Base-by-base conservation (phyloP, 805 yeast species). In the Myxozyma monticola region DNA sequence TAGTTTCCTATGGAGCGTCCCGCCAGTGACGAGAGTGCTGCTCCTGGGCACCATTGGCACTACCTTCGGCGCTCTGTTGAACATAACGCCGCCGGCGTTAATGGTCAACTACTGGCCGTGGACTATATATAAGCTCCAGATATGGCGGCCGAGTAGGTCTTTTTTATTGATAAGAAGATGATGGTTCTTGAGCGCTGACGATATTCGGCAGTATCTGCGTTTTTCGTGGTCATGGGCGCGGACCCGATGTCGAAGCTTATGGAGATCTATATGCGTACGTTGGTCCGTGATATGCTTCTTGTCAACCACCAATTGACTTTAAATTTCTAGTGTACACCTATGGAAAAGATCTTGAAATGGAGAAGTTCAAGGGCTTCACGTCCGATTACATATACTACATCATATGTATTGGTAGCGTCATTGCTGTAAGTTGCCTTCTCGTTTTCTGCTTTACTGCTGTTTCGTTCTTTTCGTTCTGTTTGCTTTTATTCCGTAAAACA, bases 201-300 rank as follows among this genome's bases (percentile, higher is more conserved):
- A 8, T 37, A 5, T 20, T 24, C 30, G 9, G 49, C 33, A 49
- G 59, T 57, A 7, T 49, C 61, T 14, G 56, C 61, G 1, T 57
- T 57, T 34, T 49, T 57, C 15, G 53, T 57, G 5, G 55, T 52
- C 30, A 25, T 34, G 41, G 50, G 56, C 21, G 38, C 41, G 21
- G 55, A 54, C 42, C 61, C 61, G 9, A 51, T 57, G 56, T 59
- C 60, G 24, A 51, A 46, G 33, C 24, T 57, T 35, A 57, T 57
- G 61, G 61, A 57, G 30, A 54, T 57, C 30, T 57, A 57, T 42
- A 57, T 57, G 61, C 26, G 60, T 56, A 45, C 9, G 59, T 37
- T 18, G n/a, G 3, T 6, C 17, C 20, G 33, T 26, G 5, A 10
- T 29, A 9, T 25, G 4, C 15, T n/a, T 1, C 14, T 25, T n/a